Base-by-base conservation (phyloP, 805 yeast genomes). In the Cyberlindnera japonica region DNA sequence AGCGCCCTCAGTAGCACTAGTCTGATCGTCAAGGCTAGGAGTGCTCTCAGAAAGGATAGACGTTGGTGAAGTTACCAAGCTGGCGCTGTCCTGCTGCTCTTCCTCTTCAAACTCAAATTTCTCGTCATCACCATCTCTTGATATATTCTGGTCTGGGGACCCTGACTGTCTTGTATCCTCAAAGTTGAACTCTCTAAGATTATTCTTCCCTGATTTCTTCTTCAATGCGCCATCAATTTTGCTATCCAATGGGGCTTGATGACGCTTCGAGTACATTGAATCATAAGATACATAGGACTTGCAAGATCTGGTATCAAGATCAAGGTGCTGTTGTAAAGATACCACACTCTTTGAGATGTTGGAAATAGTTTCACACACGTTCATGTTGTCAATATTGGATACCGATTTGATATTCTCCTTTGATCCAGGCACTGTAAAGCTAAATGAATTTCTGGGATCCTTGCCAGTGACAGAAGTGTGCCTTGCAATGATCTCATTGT, bases 221-320 rank as follows among this genome's bases (percentile, higher is more conserved):
- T 57, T 63, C 40, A 68, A 53, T 4, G 53, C 55, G 12, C 49
- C 48, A 5, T 50, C n/a, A n/a, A n/a, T n/a, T n/a, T n/a, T n/a
- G n/a, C n/a, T n/a, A n/a, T n/a, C n/a, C n/a, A n/a, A n/a, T n/a
- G n/a, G n/a, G n/a, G 30, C 5, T 18, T 27, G 14, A 11, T 35
- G 30, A 23, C 27, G 9, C 25, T 17, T 23, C 14, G 37, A 23
- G 34, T 35, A 28, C 15, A 36, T 19, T 1, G 84, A 78, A 53
- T 79, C 83, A 46, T 79, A 80, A 28, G 82, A 75, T 35, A 78
- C 48, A 49, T 77, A 79, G 1, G 84, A 79, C 43, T 67, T 47
- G 20, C 47, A 39, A 16, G 43, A 35, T 16, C 43, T 35, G 10
- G 40, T 26, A 37, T 43, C 47, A 4, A 43, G 39, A n/a, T 40